Conservation (phyloP, 352 stramenopile genomes). For the Phytophthora megakarya region DNA sequence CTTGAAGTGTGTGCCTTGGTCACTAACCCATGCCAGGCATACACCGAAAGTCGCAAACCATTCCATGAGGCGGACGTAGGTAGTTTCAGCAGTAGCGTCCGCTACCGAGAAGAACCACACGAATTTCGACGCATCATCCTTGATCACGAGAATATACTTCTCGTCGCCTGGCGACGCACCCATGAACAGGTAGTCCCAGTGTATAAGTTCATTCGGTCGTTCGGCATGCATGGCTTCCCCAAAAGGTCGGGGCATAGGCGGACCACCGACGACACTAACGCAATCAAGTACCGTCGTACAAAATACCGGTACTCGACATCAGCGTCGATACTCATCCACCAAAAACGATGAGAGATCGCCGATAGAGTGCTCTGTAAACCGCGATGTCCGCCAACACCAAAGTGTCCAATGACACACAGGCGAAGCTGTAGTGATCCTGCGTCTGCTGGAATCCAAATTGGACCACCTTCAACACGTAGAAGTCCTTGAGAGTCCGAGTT, state of each 20-base stretch:
- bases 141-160: constrained; percentile 2
- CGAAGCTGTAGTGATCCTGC: constrained; percentile 1
- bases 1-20: constrained; percentile 7
- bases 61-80: neutral
- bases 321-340: neutral
- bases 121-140: constrained; percentile 3
- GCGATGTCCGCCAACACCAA: constrained; percentile 4
- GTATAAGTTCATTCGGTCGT: constrained; percentile 1
- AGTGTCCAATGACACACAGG: constrained; percentile 9
- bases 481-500: neutral
- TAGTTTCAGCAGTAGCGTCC: neutral
- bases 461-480: neutral
- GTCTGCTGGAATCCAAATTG: constrained; percentile 6
- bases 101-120: neutral
- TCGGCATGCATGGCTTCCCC: too few relatives aligned
- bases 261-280: neutral
- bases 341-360: neutral
- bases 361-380: neutral
- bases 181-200: constrained; percentile 9
- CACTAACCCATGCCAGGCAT: neutral
- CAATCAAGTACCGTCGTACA: neutral
- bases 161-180: neutral
- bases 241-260: neutral
- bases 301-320: constrained; percentile 3
- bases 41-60: constrained; percentile 5